Evolutionary conservation across 805 yeast genomes (phyloP), one percentile per base, ranked within the genome.

Genomic region (Danielozyma ontarioensis): DNA sequence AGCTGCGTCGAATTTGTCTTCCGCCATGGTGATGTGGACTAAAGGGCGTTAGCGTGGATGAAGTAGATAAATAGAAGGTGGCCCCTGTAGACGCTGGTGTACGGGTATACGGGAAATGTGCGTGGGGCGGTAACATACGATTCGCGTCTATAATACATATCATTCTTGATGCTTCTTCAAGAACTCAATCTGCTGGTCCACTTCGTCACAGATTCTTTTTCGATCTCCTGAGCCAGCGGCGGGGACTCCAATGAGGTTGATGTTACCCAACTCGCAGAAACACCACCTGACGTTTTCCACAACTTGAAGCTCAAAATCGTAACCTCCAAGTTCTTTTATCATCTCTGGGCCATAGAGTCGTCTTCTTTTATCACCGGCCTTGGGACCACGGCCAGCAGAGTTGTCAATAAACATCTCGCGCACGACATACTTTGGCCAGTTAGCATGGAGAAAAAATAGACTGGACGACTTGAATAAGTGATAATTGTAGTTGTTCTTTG

Each of bases 1-100:
- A 3, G 94, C 81, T 14, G 93, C 86, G 57, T 85, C 93, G 48
- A 72, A 78, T 23, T 73, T 66, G 42, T 77, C 79, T 32, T 70
- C 74, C 11, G 57, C 44, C 64, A n/a, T n/a, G n/a, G n/a, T n/a
- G n/a, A n/a, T n/a, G n/a, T n/a, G n/a, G n/a, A n/a, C n/a, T n/a
- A n/a, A n/a, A n/a, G n/a, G n/a, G n/a, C n/a, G n/a, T n/a, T n/a
- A n/a, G n/a, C n/a, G n/a, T n/a, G n/a, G n/a, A n/a, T n/a, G n/a
- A n/a, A n/a, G n/a, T n/a, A n/a, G n/a, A n/a, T n/a, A n/a, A n/a
- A n/a, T n/a, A n/a, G n/a, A n/a, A n/a, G n/a, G n/a, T n/a, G n/a
- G n/a, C n/a, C n/a, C n/a, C n/a, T n/a, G n/a, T n/a, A n/a, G n/a
- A n/a, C n/a, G n/a, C n/a, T n/a, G n/a, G n/a, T n/a, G n/a, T n/a